phyloP scores from a whole-genome alignment of 306 rosid genomes.

The Hippophae gyantsensis region DNA sequence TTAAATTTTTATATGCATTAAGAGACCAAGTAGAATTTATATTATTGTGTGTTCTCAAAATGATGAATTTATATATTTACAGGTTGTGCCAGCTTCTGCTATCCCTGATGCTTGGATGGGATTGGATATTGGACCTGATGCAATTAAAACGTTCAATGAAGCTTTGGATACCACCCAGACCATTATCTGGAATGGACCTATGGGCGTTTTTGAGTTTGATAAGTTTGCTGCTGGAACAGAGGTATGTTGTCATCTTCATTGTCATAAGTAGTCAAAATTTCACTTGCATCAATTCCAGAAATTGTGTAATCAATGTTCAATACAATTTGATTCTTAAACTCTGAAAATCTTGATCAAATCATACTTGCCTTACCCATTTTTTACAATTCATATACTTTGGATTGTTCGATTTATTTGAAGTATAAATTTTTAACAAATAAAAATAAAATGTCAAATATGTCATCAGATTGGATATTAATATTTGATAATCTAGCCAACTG shows the following conservation, averaged over 20 bases:
- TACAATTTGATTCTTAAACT: too few species aligned
- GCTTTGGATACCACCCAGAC: slow-evolving; percentile 69
- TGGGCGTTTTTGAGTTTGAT: slow-evolving; percentile 93
- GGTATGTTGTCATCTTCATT: slow-evolving; percentile 26
- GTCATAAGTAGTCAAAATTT: neutral
- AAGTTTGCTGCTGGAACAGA: slow-evolving; percentile 85
- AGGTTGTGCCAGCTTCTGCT: slow-evolving; percentile 71
- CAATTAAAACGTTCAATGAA: slow-evolving; percentile 61
- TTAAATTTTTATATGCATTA: too few species aligned
- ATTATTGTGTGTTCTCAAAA: neutral
- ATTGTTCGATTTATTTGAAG: too few species aligned
- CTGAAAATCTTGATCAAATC: too few species aligned
- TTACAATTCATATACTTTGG: too few species aligned
- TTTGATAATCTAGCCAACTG: too few species aligned
- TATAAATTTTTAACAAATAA: too few species aligned
- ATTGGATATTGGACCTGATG: slow-evolving; percentile 90
- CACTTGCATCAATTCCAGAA: neutral
- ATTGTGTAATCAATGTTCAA: neutral
- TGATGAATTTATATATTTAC: slow-evolving; percentile 16
- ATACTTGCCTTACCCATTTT: too few species aligned
- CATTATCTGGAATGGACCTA: slow-evolving; percentile 93
- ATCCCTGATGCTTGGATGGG: slow-evolving; percentile 99
- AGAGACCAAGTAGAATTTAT: too few species aligned
- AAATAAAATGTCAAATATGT: too few species aligned
- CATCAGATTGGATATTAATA: too few species aligned